These are phyloP conservation scores for Ogataea degrootiae DNA, from an alignment of 805 yeast species.

Conservation along the genomic window DNA sequence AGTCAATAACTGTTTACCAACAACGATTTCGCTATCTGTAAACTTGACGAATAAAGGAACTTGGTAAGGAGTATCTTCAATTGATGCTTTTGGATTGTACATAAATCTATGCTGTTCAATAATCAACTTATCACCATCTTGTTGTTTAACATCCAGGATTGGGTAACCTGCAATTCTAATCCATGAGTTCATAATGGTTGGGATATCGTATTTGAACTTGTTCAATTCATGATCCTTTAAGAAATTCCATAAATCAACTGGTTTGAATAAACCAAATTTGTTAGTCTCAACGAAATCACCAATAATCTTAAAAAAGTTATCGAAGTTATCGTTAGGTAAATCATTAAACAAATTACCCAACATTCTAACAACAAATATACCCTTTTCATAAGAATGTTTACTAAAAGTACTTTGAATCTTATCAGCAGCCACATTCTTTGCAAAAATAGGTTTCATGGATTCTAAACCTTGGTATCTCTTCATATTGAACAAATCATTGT, in stretches of 20 bases:
- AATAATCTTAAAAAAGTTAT: constrained; percentile 29
- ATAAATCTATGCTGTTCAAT: constrained; percentile 37
- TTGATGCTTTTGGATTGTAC: constrained; percentile 20
- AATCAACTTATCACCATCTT: constrained; percentile 25
- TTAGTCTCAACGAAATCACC: constrained; percentile 34
- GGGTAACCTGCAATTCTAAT: constrained; percentile 57
- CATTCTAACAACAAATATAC: constrained; percentile 52
- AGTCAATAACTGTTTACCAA: constrained; percentile 37
- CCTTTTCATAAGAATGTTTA: constrained; percentile 52
- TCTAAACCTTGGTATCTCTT: constrained; percentile 33
- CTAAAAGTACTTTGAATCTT: constrained; percentile 45
- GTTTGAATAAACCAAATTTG: constrained; percentile 38
- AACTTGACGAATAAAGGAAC: constrained; percentile 50
- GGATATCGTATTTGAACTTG: constrained; percentile 36
- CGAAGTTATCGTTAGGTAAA: constrained; percentile 27
- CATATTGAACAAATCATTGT: constrained; percentile 23
- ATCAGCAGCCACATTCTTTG: constrained; percentile 31
- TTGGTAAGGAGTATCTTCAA: constrained; percentile 58
- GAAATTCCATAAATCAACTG: constrained; percentile 49
- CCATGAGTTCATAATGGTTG: constrained; percentile 57
- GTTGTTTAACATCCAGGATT: constrained; percentile 33
- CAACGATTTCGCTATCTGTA: constrained; percentile 25
- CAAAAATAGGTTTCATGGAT: constrained; percentile 33
- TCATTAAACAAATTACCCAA: constrained; percentile 38
- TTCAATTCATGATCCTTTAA: constrained; percentile 26